Evolutionary conservation across 441 rosid species (phyloP).

Genomic region (Mallotus japonicus): DNA sequence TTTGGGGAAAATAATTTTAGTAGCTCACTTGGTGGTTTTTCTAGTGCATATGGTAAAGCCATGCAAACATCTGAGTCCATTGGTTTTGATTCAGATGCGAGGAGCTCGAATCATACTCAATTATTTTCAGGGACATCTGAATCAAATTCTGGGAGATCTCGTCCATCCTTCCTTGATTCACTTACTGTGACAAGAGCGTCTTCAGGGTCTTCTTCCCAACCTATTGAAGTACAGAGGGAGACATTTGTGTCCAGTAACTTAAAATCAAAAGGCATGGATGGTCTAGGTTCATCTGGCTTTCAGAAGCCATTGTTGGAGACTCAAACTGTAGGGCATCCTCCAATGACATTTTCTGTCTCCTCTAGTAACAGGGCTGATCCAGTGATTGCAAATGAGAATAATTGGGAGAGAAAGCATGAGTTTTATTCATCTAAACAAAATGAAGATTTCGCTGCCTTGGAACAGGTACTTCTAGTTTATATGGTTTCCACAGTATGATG

Average conservation of each 20-base stretch:
- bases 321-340: constrained; percentile 35
- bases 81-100: constrained; percentile 39
- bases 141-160: constrained; percentile 54
- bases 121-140: constrained; percentile 46
- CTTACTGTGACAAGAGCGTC: constrained; percentile 56
- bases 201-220: constrained; percentile 44
- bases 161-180: constrained; percentile 91
- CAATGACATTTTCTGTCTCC: constrained; percentile 33
- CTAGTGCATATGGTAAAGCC: constrained; percentile 31
- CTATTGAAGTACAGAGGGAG: constrained; percentile 33
- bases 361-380: constrained; percentile 38
- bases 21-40: constrained; percentile 39
- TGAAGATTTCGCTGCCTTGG: constrained; percentile 89
- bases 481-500: background rate
- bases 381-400: constrained; percentile 27
- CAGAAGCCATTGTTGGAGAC: constrained; percentile 34
- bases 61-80: constrained; percentile 43
- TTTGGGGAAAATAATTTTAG: constrained; percentile 44
- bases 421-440: constrained; percentile 57
- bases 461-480: constrained; percentile 56
- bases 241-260: constrained; percentile 35
- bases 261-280: constrained; percentile 39
- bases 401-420: constrained; percentile 37
- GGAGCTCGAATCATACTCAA: constrained; percentile 42
- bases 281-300: constrained; percentile 34